Conservation (phyloP, 441 rosid genomes). For the Populus hybrid region DNA sequence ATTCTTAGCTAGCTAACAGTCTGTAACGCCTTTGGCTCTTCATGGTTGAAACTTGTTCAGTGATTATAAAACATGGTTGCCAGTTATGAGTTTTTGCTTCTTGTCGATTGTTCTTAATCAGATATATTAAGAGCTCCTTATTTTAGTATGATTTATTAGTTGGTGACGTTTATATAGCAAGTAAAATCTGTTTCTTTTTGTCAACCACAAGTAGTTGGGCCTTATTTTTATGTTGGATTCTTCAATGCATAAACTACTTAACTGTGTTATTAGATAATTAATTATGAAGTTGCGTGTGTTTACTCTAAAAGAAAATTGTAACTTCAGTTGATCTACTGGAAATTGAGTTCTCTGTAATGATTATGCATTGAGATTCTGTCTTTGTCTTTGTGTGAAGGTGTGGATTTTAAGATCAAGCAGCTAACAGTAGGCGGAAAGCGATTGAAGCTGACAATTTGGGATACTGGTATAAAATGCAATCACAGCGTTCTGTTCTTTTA, state of each 20-base stretch:
- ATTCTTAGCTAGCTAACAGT: constrained; percentile 5
- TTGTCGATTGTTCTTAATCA: background rate
- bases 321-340: background rate
- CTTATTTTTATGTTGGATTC: too few relatives aligned
- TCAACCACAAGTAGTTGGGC: background rate
- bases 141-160: background rate
- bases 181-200: background rate
- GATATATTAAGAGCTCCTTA: background rate
- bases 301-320: background rate
- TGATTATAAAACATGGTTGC: background rate
- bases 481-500: background rate
- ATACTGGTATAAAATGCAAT: constrained; percentile 57
- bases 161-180: background rate
- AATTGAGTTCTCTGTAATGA: background rate
- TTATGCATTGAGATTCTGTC: constrained; percentile 2
- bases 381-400: constrained; percentile 45
- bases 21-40: constrained; percentile 9
- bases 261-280: background rate
- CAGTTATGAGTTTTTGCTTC: background rate
- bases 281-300: too few relatives aligned
- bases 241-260: too few relatives aligned
- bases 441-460: constrained; percentile 96
- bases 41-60: background rate
- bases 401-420: constrained; percentile 93
- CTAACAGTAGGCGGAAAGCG: constrained; percentile 73